These are phyloP conservation scores for Penicillium sclerotiorum DNA, from an alignment of 2,329 filamentous ascomycete species.

Conservation along the genomic window DNA sequence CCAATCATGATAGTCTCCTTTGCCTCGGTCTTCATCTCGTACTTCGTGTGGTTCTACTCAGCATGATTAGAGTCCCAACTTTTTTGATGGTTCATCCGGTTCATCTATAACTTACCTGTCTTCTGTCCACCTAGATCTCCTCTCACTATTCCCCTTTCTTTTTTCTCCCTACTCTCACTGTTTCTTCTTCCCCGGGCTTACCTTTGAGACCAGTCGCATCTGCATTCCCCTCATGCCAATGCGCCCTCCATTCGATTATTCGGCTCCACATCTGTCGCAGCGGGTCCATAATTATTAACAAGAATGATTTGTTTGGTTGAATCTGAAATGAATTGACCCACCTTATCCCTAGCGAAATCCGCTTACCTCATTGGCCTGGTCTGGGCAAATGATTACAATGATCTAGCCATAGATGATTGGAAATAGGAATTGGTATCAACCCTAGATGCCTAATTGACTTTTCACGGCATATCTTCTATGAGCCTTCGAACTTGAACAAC, in stretches of 20 bases:
- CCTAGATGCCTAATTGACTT: no score
- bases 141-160: no score
- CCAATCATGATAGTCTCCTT: background rate
- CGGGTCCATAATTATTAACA: conserved; percentile 28
- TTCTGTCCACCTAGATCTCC: no score
- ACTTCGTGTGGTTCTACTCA: background rate
- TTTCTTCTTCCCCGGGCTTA: no score
- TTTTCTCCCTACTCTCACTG: no score
- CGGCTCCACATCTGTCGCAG: conserved; percentile 11
- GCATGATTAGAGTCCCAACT: no score
- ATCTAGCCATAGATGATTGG: no score
- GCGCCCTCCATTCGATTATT: background rate
- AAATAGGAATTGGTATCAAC: no score
- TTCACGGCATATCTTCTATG: no score
- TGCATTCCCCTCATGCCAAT: background rate
- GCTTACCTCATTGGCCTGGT: conserved; percentile 4
- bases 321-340: background rate
- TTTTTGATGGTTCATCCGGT: background rate
- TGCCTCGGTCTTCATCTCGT: conserved; percentile 5
- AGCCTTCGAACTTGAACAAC: no score
- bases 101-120: no score
- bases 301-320: conserved; percentile 24
- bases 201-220: background rate
- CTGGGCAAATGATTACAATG: background rate
- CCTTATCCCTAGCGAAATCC: background rate